Evolutionary conservation across 106 monocot species (phyloP), one percentile per base, ranked within the genome.

Genomic region (Allium cepa): DNA sequence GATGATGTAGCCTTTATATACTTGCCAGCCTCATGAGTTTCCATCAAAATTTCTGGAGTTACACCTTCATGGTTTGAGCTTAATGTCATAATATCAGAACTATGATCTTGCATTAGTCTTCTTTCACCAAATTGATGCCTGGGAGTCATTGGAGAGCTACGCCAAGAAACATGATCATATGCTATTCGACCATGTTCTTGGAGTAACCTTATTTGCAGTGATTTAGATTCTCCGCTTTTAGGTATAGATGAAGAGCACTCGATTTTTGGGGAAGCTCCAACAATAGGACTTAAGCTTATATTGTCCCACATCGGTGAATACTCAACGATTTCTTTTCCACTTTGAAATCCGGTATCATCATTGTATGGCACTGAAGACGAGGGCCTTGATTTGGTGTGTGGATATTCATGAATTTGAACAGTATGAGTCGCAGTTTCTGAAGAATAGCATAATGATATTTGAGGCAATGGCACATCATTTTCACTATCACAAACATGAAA

Each of bases 271-370:
- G 79, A 63, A 53, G 53, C 17, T 67, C 26, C 69, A 60, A 68
- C 18, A 49, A 71, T 55, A 49, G 72, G 83, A 22, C 80, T 78
- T n/a, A 83, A 28, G 26, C 69, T 65, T 67, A 80, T 77, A 22
- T 60, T 62, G 47, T 79, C 79, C 86, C 82, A 82, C 71, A 76
- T 70, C 16, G 86, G 76, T 46, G 82, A 87, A 11, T 71, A 73
- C 63, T 65, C 15, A 57, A 63, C 82, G 8, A 71, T 15, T 50
- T 72, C 71, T 22, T 22, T 52, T 18, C n/a, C 53, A 56, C 26
- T 56, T 18, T 49, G 62, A 63, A 15, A 59, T 36, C 60, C 68
- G n/a, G 26, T 46, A 51, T 72, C 64, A 36, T 17, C 63, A 50
- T 68, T 64, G 64, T 60, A 78, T 10, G 59, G 69, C 48, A 46